Conservation (phyloP, 768 basidiomycete species). For the Rossbeevera mucosa region DNA sequence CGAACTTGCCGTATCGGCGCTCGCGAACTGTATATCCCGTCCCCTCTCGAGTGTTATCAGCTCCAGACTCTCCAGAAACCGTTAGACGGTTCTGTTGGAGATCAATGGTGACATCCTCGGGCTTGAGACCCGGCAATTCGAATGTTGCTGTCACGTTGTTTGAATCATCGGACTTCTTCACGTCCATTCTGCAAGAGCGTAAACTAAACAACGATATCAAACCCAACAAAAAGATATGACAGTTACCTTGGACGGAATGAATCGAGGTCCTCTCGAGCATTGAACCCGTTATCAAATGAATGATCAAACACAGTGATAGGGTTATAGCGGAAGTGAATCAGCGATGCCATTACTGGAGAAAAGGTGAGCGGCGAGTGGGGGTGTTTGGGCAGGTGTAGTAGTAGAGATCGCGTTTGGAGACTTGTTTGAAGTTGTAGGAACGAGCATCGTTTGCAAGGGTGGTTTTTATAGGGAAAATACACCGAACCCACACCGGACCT, state of each 20-base stretch:
- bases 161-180: conserved; percentile 39
- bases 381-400: neutral
- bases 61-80: conserved; percentile 41
- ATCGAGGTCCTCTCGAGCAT: conserved; percentile 4
- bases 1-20: conserved; percentile 40
- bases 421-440: neutral
- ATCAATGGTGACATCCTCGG: conserved; percentile 45
- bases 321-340: conserved; percentile 6
- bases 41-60: conserved; percentile 34
- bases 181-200: conserved; percentile 41
- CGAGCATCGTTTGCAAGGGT: neutral
- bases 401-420: neutral
- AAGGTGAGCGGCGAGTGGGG: conserved; percentile 1
- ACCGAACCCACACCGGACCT: neutral
- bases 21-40: conserved; percentile 42
- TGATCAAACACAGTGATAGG: neutral
- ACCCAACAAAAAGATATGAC: too few relatives aligned
- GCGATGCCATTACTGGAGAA: neutral
- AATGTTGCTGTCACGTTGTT: conserved; percentile 42
- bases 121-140: conserved; percentile 35
- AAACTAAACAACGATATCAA: too few relatives aligned
- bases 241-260: conserved; percentile 23
- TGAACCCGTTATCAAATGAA: neutral
- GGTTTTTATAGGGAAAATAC: neutral
- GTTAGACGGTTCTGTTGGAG: conserved; percentile 42